These are phyloP conservation scores for Saccharomyces mikatae DNA, from an alignment of 805 yeast genomes.

Conservation along the genomic window DNA sequence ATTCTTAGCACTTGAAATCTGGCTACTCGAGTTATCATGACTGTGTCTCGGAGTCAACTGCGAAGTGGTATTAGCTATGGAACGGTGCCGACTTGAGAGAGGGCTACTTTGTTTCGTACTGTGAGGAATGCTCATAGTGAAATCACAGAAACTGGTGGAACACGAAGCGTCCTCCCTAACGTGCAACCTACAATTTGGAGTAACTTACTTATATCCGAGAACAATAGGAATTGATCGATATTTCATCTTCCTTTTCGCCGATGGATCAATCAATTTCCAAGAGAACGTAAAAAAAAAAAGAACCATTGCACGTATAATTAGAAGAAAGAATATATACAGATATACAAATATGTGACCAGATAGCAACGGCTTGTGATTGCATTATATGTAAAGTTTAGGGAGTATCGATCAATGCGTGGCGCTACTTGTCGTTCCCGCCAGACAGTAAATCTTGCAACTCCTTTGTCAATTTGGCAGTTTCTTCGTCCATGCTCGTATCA, in stretches of 20 bases:
- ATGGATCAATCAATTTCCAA: not conserved
- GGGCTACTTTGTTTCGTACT: not conserved
- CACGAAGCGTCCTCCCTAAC: not conserved
- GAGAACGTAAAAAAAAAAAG: not conserved
- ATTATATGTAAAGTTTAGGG: not conserved
- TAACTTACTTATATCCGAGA: not conserved
- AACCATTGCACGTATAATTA: not conserved
- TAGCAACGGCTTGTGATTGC: not conserved
- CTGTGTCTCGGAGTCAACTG: not conserved
- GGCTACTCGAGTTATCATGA: not conserved
- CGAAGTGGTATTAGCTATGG: not conserved
- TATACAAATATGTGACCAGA: not conserved
- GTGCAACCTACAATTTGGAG: not conserved
- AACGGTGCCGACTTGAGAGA: not conserved
- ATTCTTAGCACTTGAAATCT: not conserved
- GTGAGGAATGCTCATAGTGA: not conserved
- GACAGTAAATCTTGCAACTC: conserved; percentile 43
- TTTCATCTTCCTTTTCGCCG: not conserved
- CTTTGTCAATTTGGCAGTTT: conserved; percentile 48
- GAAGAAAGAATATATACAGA: not conserved
- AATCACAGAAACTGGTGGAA: not conserved
- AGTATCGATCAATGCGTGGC: not conserved
- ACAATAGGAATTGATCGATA: not conserved
- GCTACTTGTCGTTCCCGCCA: conserved; percentile 30
- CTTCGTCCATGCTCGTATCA: conserved; percentile 48